Evolutionary conservation across 2,329 filamentous ascomycete genomes (phyloP).

Genomic region (Colletotrichum brevisporum): DNA sequence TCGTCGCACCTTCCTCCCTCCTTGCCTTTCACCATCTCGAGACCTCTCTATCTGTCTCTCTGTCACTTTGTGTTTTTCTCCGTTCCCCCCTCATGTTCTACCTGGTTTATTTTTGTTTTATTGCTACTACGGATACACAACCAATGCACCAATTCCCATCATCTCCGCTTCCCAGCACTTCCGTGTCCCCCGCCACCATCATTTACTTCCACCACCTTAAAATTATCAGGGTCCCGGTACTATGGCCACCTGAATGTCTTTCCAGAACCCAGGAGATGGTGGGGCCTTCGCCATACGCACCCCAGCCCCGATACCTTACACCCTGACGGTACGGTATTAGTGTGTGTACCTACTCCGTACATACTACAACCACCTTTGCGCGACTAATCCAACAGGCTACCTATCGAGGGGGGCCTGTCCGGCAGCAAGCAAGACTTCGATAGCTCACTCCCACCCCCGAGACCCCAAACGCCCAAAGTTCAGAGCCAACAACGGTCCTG

Average conservation of each 20-base stretch:
- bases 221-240: constrained; percentile 40
- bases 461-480: constrained; percentile 14
- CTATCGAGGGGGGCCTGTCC: constrained; percentile 22
- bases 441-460: not conserved
- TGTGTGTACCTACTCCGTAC: not conserved
- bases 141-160: not conserved
- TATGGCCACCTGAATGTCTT: constrained; percentile 40
- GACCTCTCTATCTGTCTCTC: not conserved
- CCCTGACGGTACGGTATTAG: not conserved
- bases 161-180: constrained; percentile 29
- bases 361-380: too few relatives aligned
- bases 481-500: constrained; percentile 32
- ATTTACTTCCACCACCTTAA: constrained; percentile 38
- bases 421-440: constrained; percentile 20
- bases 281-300: constrained; percentile 23
- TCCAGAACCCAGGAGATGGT: constrained; percentile 35
- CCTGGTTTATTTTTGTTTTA: constrained; percentile 11
- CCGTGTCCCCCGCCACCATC: constrained; percentile 26
- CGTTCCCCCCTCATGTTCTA: constrained; percentile 1
- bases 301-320: constrained; percentile 22
- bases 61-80: too few relatives aligned
- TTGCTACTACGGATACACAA: too few relatives aligned
- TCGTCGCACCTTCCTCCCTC: not conserved
- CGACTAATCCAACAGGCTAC: not conserved
- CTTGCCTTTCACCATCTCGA: not conserved